These are phyloP conservation scores for Boletus coccyginus DNA, from an alignment of 768 basidiomycete genomes.

Conservation along the genomic window DNA sequence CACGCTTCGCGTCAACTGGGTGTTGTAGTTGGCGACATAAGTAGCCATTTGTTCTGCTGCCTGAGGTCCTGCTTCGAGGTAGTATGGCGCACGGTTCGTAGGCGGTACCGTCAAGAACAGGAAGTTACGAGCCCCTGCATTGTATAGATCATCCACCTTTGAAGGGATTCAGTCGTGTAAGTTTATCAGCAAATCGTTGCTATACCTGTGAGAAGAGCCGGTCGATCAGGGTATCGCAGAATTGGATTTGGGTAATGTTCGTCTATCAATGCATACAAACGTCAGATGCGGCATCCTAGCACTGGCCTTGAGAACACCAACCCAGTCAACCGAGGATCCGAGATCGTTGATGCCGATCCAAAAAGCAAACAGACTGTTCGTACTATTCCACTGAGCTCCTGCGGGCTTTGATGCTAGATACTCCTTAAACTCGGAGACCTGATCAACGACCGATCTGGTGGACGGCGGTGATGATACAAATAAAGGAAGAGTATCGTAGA, in stretches of 20 bases:
- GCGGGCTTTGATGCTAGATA: slow-evolving; percentile 47
- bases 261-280: slow-evolving; percentile 8
- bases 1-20: slow-evolving; percentile 39
- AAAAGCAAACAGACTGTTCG: slow-evolving; percentile 58
- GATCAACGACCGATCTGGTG: slow-evolving; percentile 39
- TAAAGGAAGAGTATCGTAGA: background rate
- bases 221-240: slow-evolving; percentile 24
- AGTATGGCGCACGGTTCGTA: slow-evolving; percentile 53
- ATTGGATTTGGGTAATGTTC: slow-evolving; percentile 21
- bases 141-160: slow-evolving; percentile 21
- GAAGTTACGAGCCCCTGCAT: slow-evolving; percentile 57
- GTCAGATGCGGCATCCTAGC: background rate
- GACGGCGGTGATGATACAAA: background rate
- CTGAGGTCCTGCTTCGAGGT: slow-evolving; percentile 36
- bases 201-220: slow-evolving; percentile 29
- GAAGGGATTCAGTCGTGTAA: background rate
- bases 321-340: slow-evolving; percentile 17
- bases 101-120: slow-evolving; percentile 63
- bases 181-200: background rate
- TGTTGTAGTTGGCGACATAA: slow-evolving; percentile 50
- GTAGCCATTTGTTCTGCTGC: slow-evolving; percentile 28
- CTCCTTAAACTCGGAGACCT: slow-evolving; percentile 57
- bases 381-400: slow-evolving; percentile 53
- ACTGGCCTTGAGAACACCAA: background rate
- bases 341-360: slow-evolving; percentile 76